These are phyloP conservation scores for Sonneratia caseolaris DNA, from an alignment of 345 rosid genomes.

Conservation along the genomic window DNA sequence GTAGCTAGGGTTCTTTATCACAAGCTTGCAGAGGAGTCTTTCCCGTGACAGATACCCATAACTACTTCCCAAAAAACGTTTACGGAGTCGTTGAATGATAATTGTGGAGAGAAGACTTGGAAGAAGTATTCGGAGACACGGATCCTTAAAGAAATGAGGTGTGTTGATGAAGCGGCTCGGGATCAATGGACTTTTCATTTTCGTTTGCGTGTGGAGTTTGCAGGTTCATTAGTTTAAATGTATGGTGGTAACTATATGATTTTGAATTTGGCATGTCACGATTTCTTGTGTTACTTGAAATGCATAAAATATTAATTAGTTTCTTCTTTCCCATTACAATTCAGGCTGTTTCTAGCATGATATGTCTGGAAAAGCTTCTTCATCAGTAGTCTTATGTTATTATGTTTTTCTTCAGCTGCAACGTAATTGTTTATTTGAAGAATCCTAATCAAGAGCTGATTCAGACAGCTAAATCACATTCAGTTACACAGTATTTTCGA, in stretches of 20 bases:
- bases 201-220: background rate
- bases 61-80: conserved; percentile 1
- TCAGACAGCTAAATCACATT: no score
- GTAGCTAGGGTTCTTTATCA: background rate
- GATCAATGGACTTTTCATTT: background rate
- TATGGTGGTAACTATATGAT: conserved; percentile 3
- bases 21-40: background rate
- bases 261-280: conserved; percentile 2
- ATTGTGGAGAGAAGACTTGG: background rate
- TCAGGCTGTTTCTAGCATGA: background rate
- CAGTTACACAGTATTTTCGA: no score
- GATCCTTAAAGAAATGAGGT: background rate
- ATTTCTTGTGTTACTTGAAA: conserved; percentile 7
- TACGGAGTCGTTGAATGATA: background rate
- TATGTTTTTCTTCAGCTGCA: background rate
- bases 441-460: background rate
- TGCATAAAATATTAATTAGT: background rate
- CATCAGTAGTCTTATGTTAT: background rate
- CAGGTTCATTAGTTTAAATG: background rate
- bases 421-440: background rate
- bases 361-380: background rate
- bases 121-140: background rate
- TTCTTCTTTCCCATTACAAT: background rate
- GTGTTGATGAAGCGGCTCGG: background rate
- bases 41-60: background rate